Base-by-base conservation (phyloP, 1,284 basidiomycete genomes). In the Leccinum subspadiceum region DNA sequence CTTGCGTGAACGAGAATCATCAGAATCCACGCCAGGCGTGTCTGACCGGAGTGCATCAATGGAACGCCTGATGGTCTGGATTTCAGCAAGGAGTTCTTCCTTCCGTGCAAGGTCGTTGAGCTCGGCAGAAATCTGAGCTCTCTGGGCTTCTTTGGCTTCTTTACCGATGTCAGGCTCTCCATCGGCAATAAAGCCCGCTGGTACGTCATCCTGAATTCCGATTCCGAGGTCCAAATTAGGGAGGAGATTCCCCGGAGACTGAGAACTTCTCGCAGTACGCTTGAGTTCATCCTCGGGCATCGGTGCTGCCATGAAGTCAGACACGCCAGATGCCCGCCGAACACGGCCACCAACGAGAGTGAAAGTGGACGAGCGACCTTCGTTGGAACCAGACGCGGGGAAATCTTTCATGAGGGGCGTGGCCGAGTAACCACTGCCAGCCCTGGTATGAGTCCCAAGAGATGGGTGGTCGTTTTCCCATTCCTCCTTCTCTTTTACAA, bases 381-480 rank as follows among this genome's bases (percentile, higher is more conserved):
- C 84, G 50, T 79, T 78, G 41, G 78, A 77, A 7, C 79, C 75
- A 6, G 84, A 83, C 13, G 74, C 68, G 0, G 83, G 83, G 33
- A 82, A 80, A 48, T 84, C 82, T 66, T 85, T 86, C 77, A 86
- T 82, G 53, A 86, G 75, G 48, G 84, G 84, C 37, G 79, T 76
- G 55, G 72, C 79, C 29, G 85, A 86, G 48, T 79, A 71, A 26
- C 77, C 78, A 65, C 89, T 92, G 58, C 83, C 81, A 54, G 81
- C 75, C n/a, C 89, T 81, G 26, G 76, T 83, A 70, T 90, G 85
- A 65, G 80, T 84, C 60, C 72, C 68, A 60, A 85, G 73, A 54
- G 81, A 79, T 12, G 91, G 86, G 65, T 96, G 92, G 58, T 92
- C 87, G 65, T 83, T 86, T 71, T 97, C 94, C 96, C 95, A 98